Percentiles rank a stretch among this genome's conserved stretches.
These are phyloP conservation scores for Stemphylium vesicarium DNA, from an alignment of 2,329 filamentous ascomycete species.

Conservation along the genomic window DNA sequence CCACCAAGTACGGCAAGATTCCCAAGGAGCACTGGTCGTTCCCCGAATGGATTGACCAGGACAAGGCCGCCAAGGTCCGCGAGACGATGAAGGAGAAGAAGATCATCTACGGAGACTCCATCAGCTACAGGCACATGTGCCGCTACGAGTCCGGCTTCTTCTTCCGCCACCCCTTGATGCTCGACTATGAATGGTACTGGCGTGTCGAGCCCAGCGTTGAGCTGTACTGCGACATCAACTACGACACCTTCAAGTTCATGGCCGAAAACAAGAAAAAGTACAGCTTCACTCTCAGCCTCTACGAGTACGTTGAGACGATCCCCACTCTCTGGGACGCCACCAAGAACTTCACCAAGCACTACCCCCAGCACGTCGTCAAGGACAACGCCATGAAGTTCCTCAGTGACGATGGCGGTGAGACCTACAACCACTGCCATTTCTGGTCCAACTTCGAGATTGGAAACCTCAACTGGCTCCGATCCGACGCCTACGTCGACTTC, in stretches of 20 bases:
- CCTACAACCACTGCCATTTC: constrained; percentile 97
- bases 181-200: constrained; percentile 99
- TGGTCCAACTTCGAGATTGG: constrained; percentile 99
- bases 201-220: constrained; percentile 96
- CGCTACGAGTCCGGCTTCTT: constrained; percentile 99
- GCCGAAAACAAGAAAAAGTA: constrained; percentile 97
- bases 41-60: constrained; percentile 92
- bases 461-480: constrained; percentile 90
- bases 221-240: constrained; percentile 93
- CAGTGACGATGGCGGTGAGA: constrained; percentile 88
- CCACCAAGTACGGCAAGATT: constrained; percentile 88
- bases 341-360: constrained; percentile 90
- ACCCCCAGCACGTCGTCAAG: constrained; percentile 84
- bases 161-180: constrained; percentile 91
- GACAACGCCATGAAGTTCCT: constrained; percentile 90
- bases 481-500: constrained; percentile 85
- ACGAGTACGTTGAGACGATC: constrained; percentile 96
- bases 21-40: constrained; percentile 96
- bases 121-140: constrained; percentile 99
- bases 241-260: constrained; percentile 97
- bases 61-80: constrained; percentile 86
- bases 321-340: constrained; percentile 93
- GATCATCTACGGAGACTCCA: constrained; percentile 97
- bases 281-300: constrained; percentile 92
- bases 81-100: constrained; percentile 93